Conservation (phyloP, 2,329 filamentous ascomycete species). For the Plenodomus biglobosus region DNA sequence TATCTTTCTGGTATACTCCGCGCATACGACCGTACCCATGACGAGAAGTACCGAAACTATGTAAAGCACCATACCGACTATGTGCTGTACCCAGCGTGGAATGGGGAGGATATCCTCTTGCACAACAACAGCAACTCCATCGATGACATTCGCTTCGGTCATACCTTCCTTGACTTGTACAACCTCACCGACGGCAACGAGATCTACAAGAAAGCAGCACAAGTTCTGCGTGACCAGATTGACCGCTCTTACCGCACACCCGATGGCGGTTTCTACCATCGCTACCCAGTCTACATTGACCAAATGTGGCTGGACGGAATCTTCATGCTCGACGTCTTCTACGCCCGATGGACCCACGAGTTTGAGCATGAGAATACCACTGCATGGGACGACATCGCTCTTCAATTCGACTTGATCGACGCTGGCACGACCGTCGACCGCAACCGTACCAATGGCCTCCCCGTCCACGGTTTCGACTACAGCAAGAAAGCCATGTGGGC, state of each 20-base stretch:
- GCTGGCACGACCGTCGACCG: constrained; percentile 46
- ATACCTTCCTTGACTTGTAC: constrained; percentile 49
- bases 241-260: constrained; percentile 52
- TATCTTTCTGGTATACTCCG: constrained; percentile 18
- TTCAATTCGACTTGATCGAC: constrained; percentile 21
- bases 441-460: constrained; percentile 44
- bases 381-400: constrained; percentile 43
- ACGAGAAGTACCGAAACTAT: constrained; percentile 23
- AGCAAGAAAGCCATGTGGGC: constrained; percentile 56
- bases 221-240: constrained; percentile 48
- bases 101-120: constrained; percentile 16
- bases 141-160: constrained; percentile 53
- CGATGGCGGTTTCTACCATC: constrained; percentile 56
- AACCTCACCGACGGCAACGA: constrained; percentile 30
- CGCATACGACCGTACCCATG: constrained; percentile 20
- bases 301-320: constrained; percentile 59
- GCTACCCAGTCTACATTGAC: constrained; percentile 48
- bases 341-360: constrained; percentile 26
- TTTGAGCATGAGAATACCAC: constrained; percentile 33
- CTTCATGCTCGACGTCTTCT: constrained; percentile 33
- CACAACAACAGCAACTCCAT: constrained; percentile 46
- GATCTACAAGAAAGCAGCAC: constrained; percentile 52
- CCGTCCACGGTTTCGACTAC: constrained; percentile 60
- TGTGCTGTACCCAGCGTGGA: constrained; percentile 43
- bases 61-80: constrained; percentile 55